Base-by-base conservation (phyloP, 345 rosid genomes). In the Heritiera littoralis region DNA sequence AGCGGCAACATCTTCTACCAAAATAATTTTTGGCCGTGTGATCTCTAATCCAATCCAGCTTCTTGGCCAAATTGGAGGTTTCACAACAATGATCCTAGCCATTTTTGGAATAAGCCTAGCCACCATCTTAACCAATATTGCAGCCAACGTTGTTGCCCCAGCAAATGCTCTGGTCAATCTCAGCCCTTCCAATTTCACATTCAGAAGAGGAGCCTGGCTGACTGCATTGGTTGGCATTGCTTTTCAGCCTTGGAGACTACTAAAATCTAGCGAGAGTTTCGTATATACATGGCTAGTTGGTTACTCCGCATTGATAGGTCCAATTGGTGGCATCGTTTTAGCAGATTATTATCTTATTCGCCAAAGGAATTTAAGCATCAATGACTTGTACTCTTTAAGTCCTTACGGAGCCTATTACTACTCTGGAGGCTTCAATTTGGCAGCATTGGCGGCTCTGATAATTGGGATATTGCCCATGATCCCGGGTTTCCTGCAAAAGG, bases 231-330 rank as follows among this genome's bases (percentile, higher is more conserved):
- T 92, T 56, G 96, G 97, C 40, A 91, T 95, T 65, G 92, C 89
- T 9, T 93, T 89, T 77, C 99, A 95, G 79, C 99, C 98, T 0
- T 93, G 98, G 99, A 86, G 92, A 75, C 88, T 95, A 48, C 92
- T 93, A 5, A 80, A 87, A 72, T 91, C 99, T 1, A 95, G 99
- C 75, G 98, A 95, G 87, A 95, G 96, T 86, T 95, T 95, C 78
- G 97, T 95, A 30, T 92, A 95, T 71, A 95, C 98, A 0, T 95
- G 99, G 99, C 83, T 93, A 23, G 89, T 95, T 10, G 96, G 99
- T 0, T 93, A 95, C 83, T 95, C 99, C 0, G 99, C 98, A 0
- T 80, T 95, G 49, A 77, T 95, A 49, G 99, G 99, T 68, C 98
- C 99, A 0, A 92, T 93, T 18, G 96, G 96, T 0, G 98, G 97